phyloP scores from a whole-genome alignment of 148 eudicot species.

The Rhododendron kiyosumense region DNA sequence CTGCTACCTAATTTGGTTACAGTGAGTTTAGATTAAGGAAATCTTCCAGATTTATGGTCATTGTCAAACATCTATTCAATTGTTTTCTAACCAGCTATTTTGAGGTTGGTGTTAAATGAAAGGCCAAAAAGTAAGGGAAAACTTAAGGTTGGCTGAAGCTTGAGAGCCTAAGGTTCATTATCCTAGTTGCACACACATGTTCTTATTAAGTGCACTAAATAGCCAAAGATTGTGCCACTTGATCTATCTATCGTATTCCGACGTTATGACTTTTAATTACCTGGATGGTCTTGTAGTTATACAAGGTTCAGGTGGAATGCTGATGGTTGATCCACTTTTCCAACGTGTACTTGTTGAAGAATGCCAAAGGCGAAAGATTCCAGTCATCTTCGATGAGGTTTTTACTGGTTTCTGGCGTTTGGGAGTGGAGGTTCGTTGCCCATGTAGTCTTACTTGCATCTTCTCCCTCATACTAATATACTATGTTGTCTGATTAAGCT shows the following conservation, averaged over 20 bases:
- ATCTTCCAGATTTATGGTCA: neutral
- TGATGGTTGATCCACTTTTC: slow-evolving; percentile 94
- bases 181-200: neutral
- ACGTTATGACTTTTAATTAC: neutral
- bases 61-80: neutral
- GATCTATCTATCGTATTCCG: neutral
- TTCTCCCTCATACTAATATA: neutral
- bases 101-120: neutral
- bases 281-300: slow-evolving; percentile 46
- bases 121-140: neutral
- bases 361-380: slow-evolving; percentile 66
- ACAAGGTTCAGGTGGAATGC: slow-evolving; percentile 96
- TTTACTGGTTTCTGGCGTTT: slow-evolving; percentile 99
- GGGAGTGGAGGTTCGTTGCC: slow-evolving; percentile 81
- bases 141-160: neutral
- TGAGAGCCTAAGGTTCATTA: neutral
- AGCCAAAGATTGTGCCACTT: neutral
- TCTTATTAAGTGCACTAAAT: neutral
- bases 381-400: slow-evolving; percentile 95
- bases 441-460: neutral
- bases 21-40: neutral
- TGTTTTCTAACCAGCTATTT: neutral
- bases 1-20: neutral
- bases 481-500: slow-evolving; percentile 3
- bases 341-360: slow-evolving; percentile 80